Evolutionary conservation across 768 basidiomycete genomes (phyloP).

Genomic region (Crassisporium funariophilum): DNA sequence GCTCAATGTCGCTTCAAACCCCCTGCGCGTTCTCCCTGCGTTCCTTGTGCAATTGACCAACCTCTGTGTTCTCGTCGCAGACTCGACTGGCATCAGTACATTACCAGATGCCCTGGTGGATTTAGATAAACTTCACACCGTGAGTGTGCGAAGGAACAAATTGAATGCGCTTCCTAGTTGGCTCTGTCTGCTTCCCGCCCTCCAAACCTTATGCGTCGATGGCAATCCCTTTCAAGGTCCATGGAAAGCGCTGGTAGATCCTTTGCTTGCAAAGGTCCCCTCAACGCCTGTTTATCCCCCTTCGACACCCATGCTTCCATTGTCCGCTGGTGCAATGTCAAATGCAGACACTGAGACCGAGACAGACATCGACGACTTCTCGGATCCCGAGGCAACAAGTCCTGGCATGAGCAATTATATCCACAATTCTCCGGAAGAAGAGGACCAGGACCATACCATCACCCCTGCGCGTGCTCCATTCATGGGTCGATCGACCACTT

Average conservation of each 20-base stretch:
- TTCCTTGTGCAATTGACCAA: slow-evolving; percentile 78
- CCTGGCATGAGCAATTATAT: slow-evolving; percentile 33
- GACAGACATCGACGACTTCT: slow-evolving; percentile 59
- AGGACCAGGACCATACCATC: slow-evolving; percentile 79
- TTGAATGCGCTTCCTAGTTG: slow-evolving; percentile 90
- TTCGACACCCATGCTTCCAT: slow-evolving; percentile 62
- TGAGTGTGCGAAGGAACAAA: slow-evolving; percentile 87
- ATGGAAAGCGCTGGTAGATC: slow-evolving; percentile 88
- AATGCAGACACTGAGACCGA: slow-evolving; percentile 45
- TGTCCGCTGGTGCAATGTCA: slow-evolving; percentile 46
- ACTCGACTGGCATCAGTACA: slow-evolving; percentile 79
- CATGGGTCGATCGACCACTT: slow-evolving; percentile 53
- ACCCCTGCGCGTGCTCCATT: slow-evolving; percentile 60
- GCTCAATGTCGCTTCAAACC: slow-evolving; percentile 90
- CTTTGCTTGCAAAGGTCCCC: slow-evolving; percentile 68
- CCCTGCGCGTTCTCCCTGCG: slow-evolving; percentile 86
- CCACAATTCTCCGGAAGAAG: slow-evolving; percentile 53
- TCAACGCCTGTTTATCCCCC: slow-evolving; percentile 65
- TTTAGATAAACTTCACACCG: slow-evolving; percentile 82
- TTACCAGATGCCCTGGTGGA: slow-evolving; percentile 75
- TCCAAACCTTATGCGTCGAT: slow-evolving; percentile 91
- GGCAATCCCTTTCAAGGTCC: slow-evolving; percentile 95
- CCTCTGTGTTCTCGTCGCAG: slow-evolving; percentile 90
- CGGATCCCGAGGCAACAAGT: slow-evolving; percentile 54
- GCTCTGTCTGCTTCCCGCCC: slow-evolving; percentile 82